These are phyloP conservation scores for Dittrichia graveolens DNA, from an alignment of 129 eudicot genomes.

Conservation along the genomic window DNA sequence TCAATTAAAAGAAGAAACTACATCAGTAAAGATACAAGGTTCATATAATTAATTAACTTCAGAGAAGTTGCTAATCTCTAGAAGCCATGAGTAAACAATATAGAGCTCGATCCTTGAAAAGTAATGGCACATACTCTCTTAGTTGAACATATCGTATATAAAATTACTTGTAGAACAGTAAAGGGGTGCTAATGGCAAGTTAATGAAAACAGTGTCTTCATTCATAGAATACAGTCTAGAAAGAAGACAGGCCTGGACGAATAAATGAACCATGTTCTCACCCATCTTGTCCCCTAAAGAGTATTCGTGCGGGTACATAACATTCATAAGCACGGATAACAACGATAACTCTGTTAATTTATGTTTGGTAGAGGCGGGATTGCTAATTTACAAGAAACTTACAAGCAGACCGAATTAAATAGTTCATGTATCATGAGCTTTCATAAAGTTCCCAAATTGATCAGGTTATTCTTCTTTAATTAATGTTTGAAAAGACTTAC, in stretches of 20 bases:
- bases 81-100: background rate
- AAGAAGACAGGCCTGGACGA: background rate
- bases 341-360: background rate
- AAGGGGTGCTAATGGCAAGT: slow-evolving; percentile 8
- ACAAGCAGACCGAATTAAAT: background rate
- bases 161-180: background rate
- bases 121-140: slow-evolving; percentile 3
- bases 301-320: background rate
- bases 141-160: background rate
- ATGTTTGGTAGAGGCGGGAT: background rate
- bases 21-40: slow-evolving; percentile 29
- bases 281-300: background rate
- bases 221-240: background rate
- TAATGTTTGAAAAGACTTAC: slow-evolving; percentile 42
- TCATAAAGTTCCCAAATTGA: background rate
- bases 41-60: slow-evolving; percentile 14
- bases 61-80: background rate
- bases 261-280: background rate
- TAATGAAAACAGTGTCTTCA: background rate
- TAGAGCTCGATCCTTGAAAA: background rate
- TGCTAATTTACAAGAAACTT: background rate
- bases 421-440: slow-evolving; percentile 7
- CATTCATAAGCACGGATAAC: slow-evolving; percentile 18
- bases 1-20: slow-evolving; percentile 41
- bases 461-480: background rate